Evolutionary conservation across 352 stramenopile genomes (phyloP), one percentile per base, ranked within the genome.

Genomic region (Phytophthora rubi): DNA sequence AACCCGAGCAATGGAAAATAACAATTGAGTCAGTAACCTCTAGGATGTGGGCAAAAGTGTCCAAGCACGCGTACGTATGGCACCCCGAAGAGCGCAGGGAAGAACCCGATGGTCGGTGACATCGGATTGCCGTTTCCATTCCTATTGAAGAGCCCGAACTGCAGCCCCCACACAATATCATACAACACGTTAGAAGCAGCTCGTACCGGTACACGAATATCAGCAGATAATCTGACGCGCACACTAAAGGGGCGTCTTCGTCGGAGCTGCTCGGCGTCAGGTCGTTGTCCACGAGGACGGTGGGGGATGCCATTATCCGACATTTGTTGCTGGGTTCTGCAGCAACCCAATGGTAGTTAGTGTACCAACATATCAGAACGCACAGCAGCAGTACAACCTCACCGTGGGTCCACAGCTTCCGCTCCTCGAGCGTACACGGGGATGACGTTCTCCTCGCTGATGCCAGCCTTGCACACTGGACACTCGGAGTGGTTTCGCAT

Each of bases 391-490:
- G 6, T 2, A 23, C 26, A 30, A 16, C 59, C 53, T 39, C 26
- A 82, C 77, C 85, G 69, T 35, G 90, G 86, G 69, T 97, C 90
- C 7, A 83, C 71, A 21, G 83, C 67, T 37, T 94, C 84, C n/a
- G 82, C 68, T 16, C 88, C 88, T 58, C 90, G 76, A 30, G 86
- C 85, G 71, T 97, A 97, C 5, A 97, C 85, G 0, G 91, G 91
- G 53, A 97, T 93, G 21, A 97, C 88, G 57, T 97, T 97, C 32
- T 95, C 89, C 49, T 91, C 82, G 33, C 84, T 96, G 32, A 97
- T 90, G 49, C 90, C 90, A 33, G 91, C 92, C 68, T 98, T 98
- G 82, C 92, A 98, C 61, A 98, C 90, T 7, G 92, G 92, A 47
- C 92, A 98, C 67, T 96, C 88, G 33, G 81, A 87, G 59, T 93